Conservation (phyloP, 148 eudicot genomes). For the Silene conica region DNA sequence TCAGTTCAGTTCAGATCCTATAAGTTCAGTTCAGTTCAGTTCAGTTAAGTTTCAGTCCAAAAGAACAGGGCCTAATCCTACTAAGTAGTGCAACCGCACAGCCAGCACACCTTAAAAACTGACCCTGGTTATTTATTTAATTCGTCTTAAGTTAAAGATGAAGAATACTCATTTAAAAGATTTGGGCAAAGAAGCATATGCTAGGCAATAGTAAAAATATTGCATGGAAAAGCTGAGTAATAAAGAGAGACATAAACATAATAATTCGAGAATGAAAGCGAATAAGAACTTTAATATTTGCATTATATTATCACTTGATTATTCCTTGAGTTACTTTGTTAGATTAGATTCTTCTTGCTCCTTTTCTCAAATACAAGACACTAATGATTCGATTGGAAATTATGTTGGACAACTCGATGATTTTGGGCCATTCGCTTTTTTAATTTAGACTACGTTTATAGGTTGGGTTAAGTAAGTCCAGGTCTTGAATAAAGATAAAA, state of each 20-base stretch:
- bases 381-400: not conserved
- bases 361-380: slow-evolving; percentile 1
- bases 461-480: too few species aligned
- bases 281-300: slow-evolving; percentile 2
- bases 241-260: not conserved
- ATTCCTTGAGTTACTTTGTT: slow-evolving; percentile 14
- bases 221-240: slow-evolving; percentile 11
- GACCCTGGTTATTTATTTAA: too few species aligned
- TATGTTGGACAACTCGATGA: not conserved
- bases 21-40: too few species aligned
- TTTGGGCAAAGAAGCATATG: not conserved
- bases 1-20: too few species aligned
- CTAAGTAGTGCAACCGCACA: too few species aligned
- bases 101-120: too few species aligned
- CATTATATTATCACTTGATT: slow-evolving; percentile 5
- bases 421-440: not conserved
- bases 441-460: too few species aligned
- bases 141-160: too few species aligned
- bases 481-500: too few species aligned
- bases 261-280: not conserved
- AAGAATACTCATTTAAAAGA: too few species aligned
- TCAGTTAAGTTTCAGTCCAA: too few species aligned
- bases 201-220: not conserved
- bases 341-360: slow-evolving; percentile 20
- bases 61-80: too few species aligned